Conservation (phyloP, 148 eudicot species). For the Heliosperma pusillum region DNA sequence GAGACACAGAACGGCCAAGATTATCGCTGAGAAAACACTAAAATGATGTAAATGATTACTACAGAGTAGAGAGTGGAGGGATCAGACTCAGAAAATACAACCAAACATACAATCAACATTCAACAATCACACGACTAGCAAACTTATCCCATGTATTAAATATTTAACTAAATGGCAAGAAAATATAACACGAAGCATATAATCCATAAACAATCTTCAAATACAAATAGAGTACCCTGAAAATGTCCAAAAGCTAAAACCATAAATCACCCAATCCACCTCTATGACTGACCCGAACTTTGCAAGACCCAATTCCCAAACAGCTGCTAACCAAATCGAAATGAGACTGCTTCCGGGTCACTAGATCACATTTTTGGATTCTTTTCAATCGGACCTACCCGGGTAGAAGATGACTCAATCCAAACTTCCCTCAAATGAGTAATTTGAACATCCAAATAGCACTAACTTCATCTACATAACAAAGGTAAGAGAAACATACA, state of each 20-base stretch:
- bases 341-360: not conserved
- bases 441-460: too few species aligned
- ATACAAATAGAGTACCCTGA: not conserved
- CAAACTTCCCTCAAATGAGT: not conserved
- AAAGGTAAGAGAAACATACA: too few species aligned
- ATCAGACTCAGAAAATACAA: not conserved
- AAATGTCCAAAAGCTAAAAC: not conserved
- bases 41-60: not conserved
- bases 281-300: not conserved
- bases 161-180: not conserved
- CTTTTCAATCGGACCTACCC: too few species aligned
- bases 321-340: not conserved
- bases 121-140: not conserved
- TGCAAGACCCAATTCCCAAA: not conserved
- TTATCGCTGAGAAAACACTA: not conserved
- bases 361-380: not conserved
- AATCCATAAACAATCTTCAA: conserved; percentile 2
- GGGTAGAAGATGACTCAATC: too few species aligned
- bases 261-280: not conserved
- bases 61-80: too few species aligned
- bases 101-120: not conserved
- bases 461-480: too few species aligned
- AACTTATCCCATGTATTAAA: not conserved
- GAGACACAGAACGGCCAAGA: not conserved
- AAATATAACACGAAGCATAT: not conserved